phyloP scores from a whole-genome alignment of 352 stramenopile species.

The Globisporangium perplexum region DNA sequence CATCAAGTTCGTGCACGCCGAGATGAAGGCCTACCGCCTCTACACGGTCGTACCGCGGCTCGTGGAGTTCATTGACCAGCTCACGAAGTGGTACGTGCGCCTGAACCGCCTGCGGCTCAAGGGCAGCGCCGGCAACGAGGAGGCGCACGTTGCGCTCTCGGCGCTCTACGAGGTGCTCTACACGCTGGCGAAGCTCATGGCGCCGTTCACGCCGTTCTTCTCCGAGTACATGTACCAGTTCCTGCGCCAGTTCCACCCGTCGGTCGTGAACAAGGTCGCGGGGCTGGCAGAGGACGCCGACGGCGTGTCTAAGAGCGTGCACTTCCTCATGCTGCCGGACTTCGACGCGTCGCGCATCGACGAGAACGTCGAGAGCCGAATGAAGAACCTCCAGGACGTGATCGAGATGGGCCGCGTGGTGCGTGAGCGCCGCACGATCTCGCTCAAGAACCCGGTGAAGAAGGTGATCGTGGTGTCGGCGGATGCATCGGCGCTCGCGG shows the following conservation, averaged over 20 bases:
- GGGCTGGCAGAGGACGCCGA: slow-evolving; percentile 83
- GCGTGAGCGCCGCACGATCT: slow-evolving; percentile 96
- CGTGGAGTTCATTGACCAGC: slow-evolving; percentile 96
- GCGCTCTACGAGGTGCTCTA: slow-evolving; percentile 99
- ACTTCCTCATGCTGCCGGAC: slow-evolving; percentile 94
- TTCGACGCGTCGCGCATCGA: slow-evolving; percentile 93
- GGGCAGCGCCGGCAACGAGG: slow-evolving; percentile 88
- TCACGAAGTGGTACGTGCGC: slow-evolving; percentile 99
- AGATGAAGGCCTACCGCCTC: slow-evolving; percentile 98
- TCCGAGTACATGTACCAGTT: slow-evolving; percentile 99
- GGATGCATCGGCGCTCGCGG: slow-evolving; percentile 71
- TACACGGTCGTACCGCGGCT: slow-evolving; percentile 99
- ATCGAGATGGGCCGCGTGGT: slow-evolving; percentile 96
- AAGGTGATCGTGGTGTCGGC: slow-evolving; percentile 94
- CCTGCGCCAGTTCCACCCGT: slow-evolving; percentile 94
- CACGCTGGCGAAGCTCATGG: slow-evolving; percentile 94
- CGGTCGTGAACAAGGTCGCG: slow-evolving; percentile 52
- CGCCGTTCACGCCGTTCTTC: slow-evolving; percentile 99
- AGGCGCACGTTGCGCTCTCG: slow-evolving; percentile 81
- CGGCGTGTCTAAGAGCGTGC: slow-evolving; percentile 91
- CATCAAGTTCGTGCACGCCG: slow-evolving; percentile 96
- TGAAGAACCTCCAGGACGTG: slow-evolving; percentile 95
- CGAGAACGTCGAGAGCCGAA: slow-evolving; percentile 88
- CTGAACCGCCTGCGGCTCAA: slow-evolving; percentile 98
- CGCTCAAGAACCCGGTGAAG: slow-evolving; percentile 96